Base-by-base conservation (phyloP, 1,139 yeast genomes). In the Dujonia santamariae region DNA sequence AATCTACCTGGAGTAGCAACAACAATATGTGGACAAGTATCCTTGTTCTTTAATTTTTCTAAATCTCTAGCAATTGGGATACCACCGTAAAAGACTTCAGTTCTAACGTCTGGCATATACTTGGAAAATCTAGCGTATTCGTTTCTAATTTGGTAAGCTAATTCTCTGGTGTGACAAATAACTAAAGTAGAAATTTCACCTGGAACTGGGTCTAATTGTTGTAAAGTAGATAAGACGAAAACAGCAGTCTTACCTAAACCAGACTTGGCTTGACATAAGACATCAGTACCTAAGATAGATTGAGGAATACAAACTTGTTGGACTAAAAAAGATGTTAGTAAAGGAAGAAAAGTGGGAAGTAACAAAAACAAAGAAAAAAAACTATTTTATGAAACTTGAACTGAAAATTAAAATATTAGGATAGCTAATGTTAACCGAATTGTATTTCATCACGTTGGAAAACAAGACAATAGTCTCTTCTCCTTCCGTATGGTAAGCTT, bases 221-320 rank as follows among this genome's bases (percentile, higher is more conserved):
- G 97, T 58, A 92, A 76, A 41, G 98, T 90, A 18, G 97, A 87
- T 56, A 92, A 75, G 39, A 92, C 97, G 53, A 92, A 92, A 42
- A 92, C 98, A 34, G 98, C 98, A 40, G 98, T 92, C 67, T 92
- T 92, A 81, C 98, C 98, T 51, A 92, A 77, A 82, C 98, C 98
- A 32, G 98, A 92, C 74, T 92, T 92, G 63, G 98, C 98, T 73
- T 92, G 98, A 72, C 98, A 92, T 49, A 92, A 72, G 41, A 92
- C 97, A 59, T 92, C 98, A 45, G 96, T 90, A 59, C 98, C 98
- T 54, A 92, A 84, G 55, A 92, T 88, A 38, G 97, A 86, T 70
- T 92, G 98, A 39, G 98, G 98, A 56, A 92, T 92, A 69, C 97
- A 87, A 53, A 88, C 94, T 72, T 92, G 98, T 73, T 92, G 98